Base-by-base conservation (phyloP, 2,329 filamentous ascomycete genomes). In the Aureobasidium sp. region DNA sequence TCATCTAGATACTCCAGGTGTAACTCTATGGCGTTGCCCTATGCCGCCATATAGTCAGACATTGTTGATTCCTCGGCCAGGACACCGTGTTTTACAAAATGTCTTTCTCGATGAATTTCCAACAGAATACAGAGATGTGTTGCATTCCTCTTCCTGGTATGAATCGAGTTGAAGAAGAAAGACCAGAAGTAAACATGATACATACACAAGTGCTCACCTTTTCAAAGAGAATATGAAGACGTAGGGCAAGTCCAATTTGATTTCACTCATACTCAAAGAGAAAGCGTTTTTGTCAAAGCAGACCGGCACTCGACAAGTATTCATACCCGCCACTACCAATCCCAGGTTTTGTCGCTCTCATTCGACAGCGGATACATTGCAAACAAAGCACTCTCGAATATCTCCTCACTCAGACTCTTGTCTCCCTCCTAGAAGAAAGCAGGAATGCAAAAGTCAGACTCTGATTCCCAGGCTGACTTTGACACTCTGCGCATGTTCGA, bases 401-500 rank as follows among this genome's bases (percentile, higher is more conserved):
- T 19, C 11, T 58, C 54, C 19, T 58, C 42, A 29, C 54, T 48
- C 40, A 48, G 17, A 11, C 40, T 48, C 42, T 47, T 58, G 5
- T 29, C 54, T 24, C 42, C 42, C 42, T 58, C 54, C 54, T 33
- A 58, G 40, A 47, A 58, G 54, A 58, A 58, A 27, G 42, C 45
- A 29, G 57, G 44, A 35, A 60, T 50, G n/a, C 44, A 50, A 19
- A 49, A 60, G 14, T 60, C 44, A 31, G 45, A 31, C 33, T 60
- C 57, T 1, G 57, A 40, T 9, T 60, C 57, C 57, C 33, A 50
- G 17, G 45, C 44, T 3, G 57, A 49, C 24, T 42, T 60, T 11
- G 45, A 40, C 1, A 60, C 29, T 31, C 37, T 29, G 22, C 22
- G 19, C 45, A 50, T 60, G 24, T 22, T 15, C 3, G 2, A 2